Conservation (phyloP, 345 rosid species). For the Salix udensis region DNA sequence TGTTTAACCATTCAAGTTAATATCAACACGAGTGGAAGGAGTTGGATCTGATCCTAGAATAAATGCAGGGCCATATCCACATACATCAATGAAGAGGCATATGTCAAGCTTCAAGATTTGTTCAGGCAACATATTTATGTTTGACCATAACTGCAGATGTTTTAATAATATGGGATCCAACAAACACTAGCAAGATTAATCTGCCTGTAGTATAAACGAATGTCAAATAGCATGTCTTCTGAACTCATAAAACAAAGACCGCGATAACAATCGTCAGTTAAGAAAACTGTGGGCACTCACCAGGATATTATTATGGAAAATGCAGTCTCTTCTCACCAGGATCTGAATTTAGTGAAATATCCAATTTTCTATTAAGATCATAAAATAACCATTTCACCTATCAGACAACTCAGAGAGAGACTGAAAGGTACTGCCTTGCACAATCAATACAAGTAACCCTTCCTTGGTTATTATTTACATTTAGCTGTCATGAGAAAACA, state of each 20-base stretch:
- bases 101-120: neutral
- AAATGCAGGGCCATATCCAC: neutral
- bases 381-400: neutral
- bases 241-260: neutral
- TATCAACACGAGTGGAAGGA: neutral
- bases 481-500: neutral
- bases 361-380: neutral
- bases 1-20: slow-evolving; percentile 4
- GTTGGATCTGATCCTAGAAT: neutral
- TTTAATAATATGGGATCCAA: neutral
- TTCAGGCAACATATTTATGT: neutral
- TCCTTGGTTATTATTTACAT: neutral
- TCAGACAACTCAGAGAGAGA: neutral
- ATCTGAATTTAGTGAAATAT: neutral
- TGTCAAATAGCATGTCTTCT: neutral
- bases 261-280: neutral
- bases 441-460: neutral
- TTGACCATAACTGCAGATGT: neutral
- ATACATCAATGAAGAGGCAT: neutral
- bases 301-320: neutral
- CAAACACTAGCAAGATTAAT: neutral
- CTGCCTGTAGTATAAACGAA: neutral
- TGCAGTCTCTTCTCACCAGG: neutral
- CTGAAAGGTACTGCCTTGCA: neutral
- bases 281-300: neutral